Base-by-base conservation (phyloP, 345 rosid species). In the Corchorus capsularis region DNA sequence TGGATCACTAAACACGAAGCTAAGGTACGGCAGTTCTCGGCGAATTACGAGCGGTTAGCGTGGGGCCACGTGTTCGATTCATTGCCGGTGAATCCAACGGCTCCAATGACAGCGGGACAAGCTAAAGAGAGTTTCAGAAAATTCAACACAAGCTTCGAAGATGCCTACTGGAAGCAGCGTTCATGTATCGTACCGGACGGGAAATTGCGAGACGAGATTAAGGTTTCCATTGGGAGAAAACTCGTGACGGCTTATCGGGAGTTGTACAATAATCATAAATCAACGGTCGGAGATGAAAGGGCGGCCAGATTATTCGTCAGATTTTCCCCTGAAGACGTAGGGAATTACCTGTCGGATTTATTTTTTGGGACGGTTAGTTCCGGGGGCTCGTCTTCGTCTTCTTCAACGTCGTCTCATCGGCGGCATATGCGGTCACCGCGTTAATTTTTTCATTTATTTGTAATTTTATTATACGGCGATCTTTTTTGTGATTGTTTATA, bases 301-400 rank as follows among this genome's bases (percentile, higher is more conserved):
- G 62, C 46, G 4, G 49, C 0, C 8, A 46, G 10, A 19, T 66
- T 73, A 67, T 67, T 84, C 73, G 85, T 87, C 80, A 71, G 83
- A 67, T 92, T 78, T 83, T 71, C 85, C 84, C 97, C 98, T n/a
- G 88, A 82, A 37, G 92, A 92, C 74, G 67, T 92, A 43, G 90
- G 67, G 67, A 86, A 85, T 79, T 86, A 83, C 86, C 32, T 93
- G 32, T 82, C 84, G n/a, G 89, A 85, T 71, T 77, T 91, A 71
- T 86, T 74, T 65, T 64, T 69, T 16, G 87, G 75, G 6, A 54
- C 64, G 43, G 66, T 63, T 47, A 61, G 37, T 8, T 55, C 69
- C 0, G 71, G 49, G 3, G 55, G 55, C 4, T 72, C 80, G 2
- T 77, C 79, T 2, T 19, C 55, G 7, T 41, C 45, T 27, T 46